These are phyloP conservation scores for Sphagnum magellanicum DNA, from an alignment of 228 moss, liverwort and hornwort genomes.

Conservation along the genomic window DNA sequence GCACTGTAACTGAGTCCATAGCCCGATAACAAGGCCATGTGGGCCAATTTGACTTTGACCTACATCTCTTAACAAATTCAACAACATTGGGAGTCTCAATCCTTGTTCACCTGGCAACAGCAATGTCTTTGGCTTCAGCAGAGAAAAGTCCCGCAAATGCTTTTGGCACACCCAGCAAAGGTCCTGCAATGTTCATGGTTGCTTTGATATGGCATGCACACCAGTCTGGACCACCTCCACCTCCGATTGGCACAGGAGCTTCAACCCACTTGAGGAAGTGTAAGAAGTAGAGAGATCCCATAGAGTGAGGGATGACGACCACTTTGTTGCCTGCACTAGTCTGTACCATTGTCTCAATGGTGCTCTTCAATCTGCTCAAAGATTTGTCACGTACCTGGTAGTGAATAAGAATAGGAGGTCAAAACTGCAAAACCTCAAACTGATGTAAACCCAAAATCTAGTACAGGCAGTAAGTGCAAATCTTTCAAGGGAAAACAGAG, in stretches of 20 bases:
- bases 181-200: conserved; percentile 40
- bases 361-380: conserved; percentile 36
- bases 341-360: conserved; percentile 30
- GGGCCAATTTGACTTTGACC: too few relatives aligned
- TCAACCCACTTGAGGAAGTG: conserved; percentile 61
- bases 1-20: too few relatives aligned
- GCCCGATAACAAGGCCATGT: too few relatives aligned
- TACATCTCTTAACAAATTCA: too few relatives aligned
- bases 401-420: neutral
- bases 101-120: conserved; percentile 39
- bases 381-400: conserved; percentile 39
- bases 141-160: conserved; percentile 44
- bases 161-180: conserved; percentile 45
- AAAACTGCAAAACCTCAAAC: too few relatives aligned
- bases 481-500: too few relatives aligned
- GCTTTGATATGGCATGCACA: conserved; percentile 44
- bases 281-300: conserved; percentile 46
- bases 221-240: conserved; percentile 54
- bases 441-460: too few relatives aligned
- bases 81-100: neutral
- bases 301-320: conserved; percentile 44
- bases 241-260: conserved; percentile 45
- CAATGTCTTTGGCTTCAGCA: conserved; percentile 58
- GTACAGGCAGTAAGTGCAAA: too few relatives aligned
- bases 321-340: conserved; percentile 39